A percentile compares a stretch with the other conserved stretches of the same genome.
phyloP scores from a whole-genome alignment of 306 rosid genomes.

The Begonia loranthoides region DNA sequence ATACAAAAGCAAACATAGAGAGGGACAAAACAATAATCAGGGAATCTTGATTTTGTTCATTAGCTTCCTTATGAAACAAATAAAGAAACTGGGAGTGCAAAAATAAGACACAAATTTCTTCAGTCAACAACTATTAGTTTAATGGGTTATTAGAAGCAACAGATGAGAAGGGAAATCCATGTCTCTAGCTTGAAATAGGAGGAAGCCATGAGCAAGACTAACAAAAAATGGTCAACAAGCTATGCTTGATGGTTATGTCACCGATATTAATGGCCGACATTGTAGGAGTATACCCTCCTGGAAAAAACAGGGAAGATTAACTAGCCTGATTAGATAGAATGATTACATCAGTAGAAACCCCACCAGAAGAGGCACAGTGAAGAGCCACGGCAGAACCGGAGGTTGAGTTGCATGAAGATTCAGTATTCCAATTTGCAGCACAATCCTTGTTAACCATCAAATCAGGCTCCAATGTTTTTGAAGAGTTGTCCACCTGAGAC shows the following conservation, averaged over 20 bases:
- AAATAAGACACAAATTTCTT: too few relatives aligned
- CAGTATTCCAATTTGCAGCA: constrained; percentile 15
- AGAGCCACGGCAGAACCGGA: constrained; percentile 23
- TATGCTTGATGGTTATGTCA: too few relatives aligned
- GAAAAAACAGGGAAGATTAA: too few relatives aligned
- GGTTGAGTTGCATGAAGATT: constrained; percentile 22
- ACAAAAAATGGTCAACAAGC: too few relatives aligned
- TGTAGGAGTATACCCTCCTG: too few relatives aligned
- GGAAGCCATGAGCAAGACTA: too few relatives aligned
- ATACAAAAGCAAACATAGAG: too few relatives aligned
- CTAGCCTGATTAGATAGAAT: constrained; percentile 42
- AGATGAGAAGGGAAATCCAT: too few relatives aligned
- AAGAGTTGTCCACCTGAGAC: constrained; percentile 10
- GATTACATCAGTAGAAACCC: constrained; percentile 25
- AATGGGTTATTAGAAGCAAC: too few relatives aligned
- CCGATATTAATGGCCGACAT: too few relatives aligned
- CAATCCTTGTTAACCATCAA: constrained; percentile 23
- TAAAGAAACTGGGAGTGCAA: not conserved
- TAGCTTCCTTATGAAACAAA: not conserved
- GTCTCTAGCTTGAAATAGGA: too few relatives aligned
- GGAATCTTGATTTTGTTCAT: not conserved
- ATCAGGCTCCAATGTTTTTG: constrained; percentile 21
- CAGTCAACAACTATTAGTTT: too few relatives aligned
- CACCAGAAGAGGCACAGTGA: constrained; percentile 31
- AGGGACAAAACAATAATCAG: not conserved